Conservation (phyloP, 352 stramenopile genomes). For the Phytophthora pseudosyringae region DNA sequence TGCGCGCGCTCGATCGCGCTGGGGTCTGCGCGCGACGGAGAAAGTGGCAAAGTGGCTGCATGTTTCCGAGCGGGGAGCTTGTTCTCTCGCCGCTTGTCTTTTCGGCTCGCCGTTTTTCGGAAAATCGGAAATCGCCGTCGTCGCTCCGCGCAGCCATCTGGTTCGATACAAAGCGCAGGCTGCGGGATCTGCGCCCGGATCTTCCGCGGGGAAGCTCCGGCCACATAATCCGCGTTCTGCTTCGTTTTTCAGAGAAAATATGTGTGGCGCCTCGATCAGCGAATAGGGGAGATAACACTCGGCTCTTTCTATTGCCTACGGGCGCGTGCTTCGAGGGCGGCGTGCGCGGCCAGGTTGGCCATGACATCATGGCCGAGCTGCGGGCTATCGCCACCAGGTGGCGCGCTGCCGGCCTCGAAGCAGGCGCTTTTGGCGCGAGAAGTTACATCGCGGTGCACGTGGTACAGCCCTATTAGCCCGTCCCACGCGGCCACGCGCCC, state of each 20-base stretch:
- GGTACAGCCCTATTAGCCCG: background rate
- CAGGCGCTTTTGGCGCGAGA: constrained; percentile 2
- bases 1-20: background rate
- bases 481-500: constrained; percentile 19
- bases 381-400: constrained; percentile 13
- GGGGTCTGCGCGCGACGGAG: constrained; percentile 2
- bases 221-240: constrained; percentile 16
- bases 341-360: background rate
- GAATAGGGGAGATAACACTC: constrained; percentile 4
- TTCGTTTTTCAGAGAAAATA: constrained; percentile 26
- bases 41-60: constrained; percentile 40
- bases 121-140: constrained; percentile 22
- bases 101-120: constrained; percentile 17
- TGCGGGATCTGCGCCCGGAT: constrained; percentile 20
- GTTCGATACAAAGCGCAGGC: constrained; percentile 12
- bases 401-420: background rate
- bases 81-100: constrained; percentile 9
- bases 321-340: constrained; percentile 16
- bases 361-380: constrained; percentile 24
- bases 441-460: background rate
- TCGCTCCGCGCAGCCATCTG: constrained; percentile 30
- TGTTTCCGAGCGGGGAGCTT: constrained; percentile 2
- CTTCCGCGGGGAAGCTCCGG: constrained; percentile 6
- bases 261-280: constrained; percentile 9
- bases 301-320: constrained; percentile 22